phyloP scores from a whole-genome alignment of 495 filamentous ascomycete genomes.

The Patellaria atrata region DNA sequence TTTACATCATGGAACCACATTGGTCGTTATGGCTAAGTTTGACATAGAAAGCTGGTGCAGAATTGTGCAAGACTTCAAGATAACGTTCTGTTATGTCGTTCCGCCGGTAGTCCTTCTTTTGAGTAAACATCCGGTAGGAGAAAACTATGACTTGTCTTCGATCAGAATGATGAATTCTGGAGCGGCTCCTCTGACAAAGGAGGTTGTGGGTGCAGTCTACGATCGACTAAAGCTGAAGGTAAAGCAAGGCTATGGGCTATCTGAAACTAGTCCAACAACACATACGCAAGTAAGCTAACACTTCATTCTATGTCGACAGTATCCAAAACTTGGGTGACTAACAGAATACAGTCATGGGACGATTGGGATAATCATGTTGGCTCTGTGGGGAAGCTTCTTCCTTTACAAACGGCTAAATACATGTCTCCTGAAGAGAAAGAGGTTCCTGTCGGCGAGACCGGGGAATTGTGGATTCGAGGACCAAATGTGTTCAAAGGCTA shows the following conservation, averaged over 20 bases:
- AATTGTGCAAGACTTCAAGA: slow-evolving; percentile 55
- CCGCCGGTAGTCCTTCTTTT: slow-evolving; percentile 76
- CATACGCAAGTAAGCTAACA: slow-evolving; percentile 27
- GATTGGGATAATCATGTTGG: slow-evolving; percentile 69
- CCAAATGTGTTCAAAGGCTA: slow-evolving; percentile 68
- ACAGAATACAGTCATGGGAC: slow-evolving; percentile 44
- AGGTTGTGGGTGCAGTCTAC: slow-evolving; percentile 69
- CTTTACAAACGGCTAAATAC: slow-evolving; percentile 75
- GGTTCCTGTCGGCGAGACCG: slow-evolving; percentile 26
- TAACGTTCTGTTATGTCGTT: slow-evolving; percentile 71
- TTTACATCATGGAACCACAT: slow-evolving; percentile 51
- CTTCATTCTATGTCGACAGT: too few species aligned
- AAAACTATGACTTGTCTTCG: slow-evolving; percentile 64
- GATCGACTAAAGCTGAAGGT: slow-evolving; percentile 52
- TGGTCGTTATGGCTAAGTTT: slow-evolving; percentile 72
- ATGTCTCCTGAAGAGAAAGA: slow-evolving; percentile 34
- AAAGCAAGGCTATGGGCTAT: slow-evolving; percentile 33
- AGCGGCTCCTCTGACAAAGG: slow-evolving; percentile 73
- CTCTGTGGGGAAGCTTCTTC: slow-evolving; percentile 63
- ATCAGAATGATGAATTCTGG: slow-evolving; percentile 80
- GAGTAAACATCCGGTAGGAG: slow-evolving; percentile 59
- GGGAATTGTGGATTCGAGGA: slow-evolving; percentile 56
- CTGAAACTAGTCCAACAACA: slow-evolving; percentile 48
- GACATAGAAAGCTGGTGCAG: slow-evolving; percentile 65
- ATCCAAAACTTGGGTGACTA: too few species aligned